Evolutionary conservation across 2,329 filamentous ascomycete species (phyloP).

Genomic region (Trichoderma cornu-damae): DNA sequence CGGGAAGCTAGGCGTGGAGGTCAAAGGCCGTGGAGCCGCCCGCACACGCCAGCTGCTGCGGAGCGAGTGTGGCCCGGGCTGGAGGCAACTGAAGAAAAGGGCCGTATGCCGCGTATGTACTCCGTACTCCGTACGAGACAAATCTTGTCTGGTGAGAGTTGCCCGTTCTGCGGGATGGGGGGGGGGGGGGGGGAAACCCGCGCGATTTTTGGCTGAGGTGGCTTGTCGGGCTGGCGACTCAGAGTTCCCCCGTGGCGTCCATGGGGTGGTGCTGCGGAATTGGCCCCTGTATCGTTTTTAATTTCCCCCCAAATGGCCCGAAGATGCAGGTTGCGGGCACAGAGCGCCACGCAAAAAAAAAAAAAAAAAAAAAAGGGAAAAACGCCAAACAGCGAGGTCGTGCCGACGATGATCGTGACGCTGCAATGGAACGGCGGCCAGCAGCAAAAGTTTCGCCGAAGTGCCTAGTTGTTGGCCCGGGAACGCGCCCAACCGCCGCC

Average conservation of each 20-base stretch:
- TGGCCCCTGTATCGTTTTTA: constrained; percentile 10
- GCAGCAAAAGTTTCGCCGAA: constrained; percentile 11
- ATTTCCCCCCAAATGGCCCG: constrained; percentile 17
- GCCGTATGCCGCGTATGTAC: constrained; percentile 12
- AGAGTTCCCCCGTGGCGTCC: constrained; percentile 7
- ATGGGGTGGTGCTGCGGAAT: constrained; percentile 10
- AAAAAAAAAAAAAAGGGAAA: too few species aligned
- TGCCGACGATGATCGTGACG: background rate
- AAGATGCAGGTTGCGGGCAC: constrained; percentile 14
- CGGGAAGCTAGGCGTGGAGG: constrained; percentile 1
- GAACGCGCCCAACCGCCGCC: background rate
- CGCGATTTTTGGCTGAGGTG: constrained; percentile 16
- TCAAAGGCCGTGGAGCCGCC: constrained; percentile 6
- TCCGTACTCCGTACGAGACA: background rate
- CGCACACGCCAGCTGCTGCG: constrained; percentile 13
- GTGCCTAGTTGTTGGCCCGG: background rate
- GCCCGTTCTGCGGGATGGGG: background rate
- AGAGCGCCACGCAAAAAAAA: constrained; percentile 6
- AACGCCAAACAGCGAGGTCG: constrained; percentile 1
- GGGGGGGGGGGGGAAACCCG: constrained; percentile 5
- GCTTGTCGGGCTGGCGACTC: constrained; percentile 6
- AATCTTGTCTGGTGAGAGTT: constrained; percentile 4
- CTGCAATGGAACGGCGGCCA: constrained; percentile 7
- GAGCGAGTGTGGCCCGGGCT: constrained; percentile 16
- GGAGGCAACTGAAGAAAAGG: constrained; percentile 14